Base-by-base conservation (phyloP, 371 early-diverging fungal species). In the Synchytrium microbalum region DNA sequence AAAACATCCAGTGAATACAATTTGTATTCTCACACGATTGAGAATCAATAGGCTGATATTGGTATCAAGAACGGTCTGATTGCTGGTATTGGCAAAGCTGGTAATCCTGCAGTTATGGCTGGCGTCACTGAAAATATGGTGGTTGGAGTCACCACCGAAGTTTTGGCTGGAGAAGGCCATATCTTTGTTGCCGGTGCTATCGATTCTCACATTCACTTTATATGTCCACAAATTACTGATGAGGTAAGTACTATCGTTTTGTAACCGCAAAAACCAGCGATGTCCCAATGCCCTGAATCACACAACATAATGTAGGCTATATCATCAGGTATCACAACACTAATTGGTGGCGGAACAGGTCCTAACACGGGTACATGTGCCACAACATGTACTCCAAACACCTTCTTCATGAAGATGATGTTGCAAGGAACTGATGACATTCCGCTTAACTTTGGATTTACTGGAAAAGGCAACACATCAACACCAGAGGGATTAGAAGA, bases 71-170 rank as follows among this genome's bases (percentile, higher is more conserved):
- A 84, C 24, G 92, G 93, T 1, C 65, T 79, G 26, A 93, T 96
- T 64, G 82, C 75, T 16, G 93, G 90, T 24, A 92, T 94, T 61
- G 96, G 96, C 57, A 96, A 96, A 71, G 88, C 93, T 14, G 96
- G 96, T n/a, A 96, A 94, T 74, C 96, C 93, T 0, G 91, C 92
- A 70, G 86, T 91, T n/a, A 93, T 93, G 94, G 91, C 87, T 27
- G 89, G 85, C 25, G 92, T 96, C 2, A 86, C 89, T 5, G 86
- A 87, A 8, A 91, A 91, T 16, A 91, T 95, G 93, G 68, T 86
- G 28, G 86, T 91, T 23, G 95, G 95, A 57, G 86, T 84, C 1
- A 74, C 86, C 8, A 96, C 96, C 2, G 96, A 96, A 70, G 92
- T 88, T 8, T 76, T 94, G 65, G 88, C 92, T 5, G 93, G 88